Evolutionary conservation across 352 stramenopile species (phyloP).

Genomic region (Pythium utonaiense): DNA sequence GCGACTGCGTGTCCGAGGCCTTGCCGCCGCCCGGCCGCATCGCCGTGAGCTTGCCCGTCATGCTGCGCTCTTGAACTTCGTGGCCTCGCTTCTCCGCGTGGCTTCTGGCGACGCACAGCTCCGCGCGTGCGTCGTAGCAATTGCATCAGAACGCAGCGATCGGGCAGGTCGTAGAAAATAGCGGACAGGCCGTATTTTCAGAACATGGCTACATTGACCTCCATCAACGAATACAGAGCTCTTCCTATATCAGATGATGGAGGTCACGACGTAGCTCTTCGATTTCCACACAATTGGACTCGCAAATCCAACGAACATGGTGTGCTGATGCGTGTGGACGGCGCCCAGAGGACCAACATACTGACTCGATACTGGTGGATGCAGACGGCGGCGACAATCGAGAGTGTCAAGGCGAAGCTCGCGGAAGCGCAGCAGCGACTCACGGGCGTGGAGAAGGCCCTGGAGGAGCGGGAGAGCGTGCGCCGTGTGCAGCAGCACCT

Average conservation of each 20-base stretch:
- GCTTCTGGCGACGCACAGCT: background rate
- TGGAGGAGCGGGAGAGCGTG: constrained; percentile 54
- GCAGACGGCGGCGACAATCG: constrained; percentile 23
- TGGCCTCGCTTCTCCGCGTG: background rate
- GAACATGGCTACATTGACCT: background rate
- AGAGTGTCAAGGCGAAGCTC: constrained; percentile 27
- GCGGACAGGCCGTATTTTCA: background rate
- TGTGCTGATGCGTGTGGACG: background rate
- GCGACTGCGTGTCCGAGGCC: constrained; percentile 38
- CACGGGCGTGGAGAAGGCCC: constrained; percentile 33
- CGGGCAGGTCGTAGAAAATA: no score
- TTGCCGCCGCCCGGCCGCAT: constrained; percentile 21
- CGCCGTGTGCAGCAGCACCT: constrained; percentile 46
- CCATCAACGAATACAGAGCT: background rate
- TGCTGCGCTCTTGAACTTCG: no score
- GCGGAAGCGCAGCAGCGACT: constrained; percentile 35
- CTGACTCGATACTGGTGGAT: background rate
- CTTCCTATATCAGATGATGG: background rate
- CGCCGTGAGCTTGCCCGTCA: constrained; percentile 39
- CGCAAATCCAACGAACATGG: background rate
- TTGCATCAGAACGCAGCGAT: background rate
- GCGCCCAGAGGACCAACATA: background rate
- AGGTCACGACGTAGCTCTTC: background rate
- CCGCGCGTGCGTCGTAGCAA: background rate
- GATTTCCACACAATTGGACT: background rate